Evolutionary conservation across 495 filamentous ascomycete genomes (phyloP).

Genomic region (Penicillium desertorum): DNA sequence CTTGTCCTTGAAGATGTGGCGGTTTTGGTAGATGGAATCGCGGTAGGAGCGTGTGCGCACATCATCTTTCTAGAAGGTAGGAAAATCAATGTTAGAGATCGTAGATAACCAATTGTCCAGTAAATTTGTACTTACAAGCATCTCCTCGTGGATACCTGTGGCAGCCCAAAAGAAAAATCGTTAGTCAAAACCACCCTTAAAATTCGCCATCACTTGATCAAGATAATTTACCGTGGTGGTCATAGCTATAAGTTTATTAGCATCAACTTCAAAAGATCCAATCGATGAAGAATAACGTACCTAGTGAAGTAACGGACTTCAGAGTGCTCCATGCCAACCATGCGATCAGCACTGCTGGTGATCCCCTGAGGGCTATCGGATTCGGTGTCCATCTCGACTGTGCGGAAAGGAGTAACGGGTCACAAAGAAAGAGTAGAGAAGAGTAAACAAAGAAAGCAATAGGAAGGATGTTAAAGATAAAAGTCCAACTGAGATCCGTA

Average conservation of each 20-base stretch:
- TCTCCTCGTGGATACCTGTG: constrained; percentile 94
- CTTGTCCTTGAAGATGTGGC: constrained; percentile 95
- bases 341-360: constrained; percentile 50
- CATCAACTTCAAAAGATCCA: constrained; percentile 16
- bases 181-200: constrained; percentile 15
- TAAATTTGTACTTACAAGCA: constrained; percentile 72
- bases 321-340: constrained; percentile 72
- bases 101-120: constrained; percentile 7
- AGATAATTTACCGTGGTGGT: constrained; percentile 76
- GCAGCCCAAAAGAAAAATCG: constrained; percentile 22
- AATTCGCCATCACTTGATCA: neutral
- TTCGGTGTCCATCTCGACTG: constrained; percentile 33
- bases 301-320: constrained; percentile 98
- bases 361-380: constrained; percentile 29
- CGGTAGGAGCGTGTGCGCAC: constrained; percentile 94
- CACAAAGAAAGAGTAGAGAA: constrained; percentile 9
- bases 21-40: constrained; percentile 94
- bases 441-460: constrained; percentile 7
- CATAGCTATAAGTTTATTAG: constrained; percentile 64
- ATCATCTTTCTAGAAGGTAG: constrained; percentile 80
- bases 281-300: constrained; percentile 39
- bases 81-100: constrained; percentile 9
- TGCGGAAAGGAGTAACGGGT: constrained; percentile 1
- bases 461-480: constrained; percentile 19
- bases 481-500: constrained; percentile 21